phyloP scores from a whole-genome alignment of 2,329 filamentous ascomycete genomes.

The Biscogniauxia mediterranea region DNA sequence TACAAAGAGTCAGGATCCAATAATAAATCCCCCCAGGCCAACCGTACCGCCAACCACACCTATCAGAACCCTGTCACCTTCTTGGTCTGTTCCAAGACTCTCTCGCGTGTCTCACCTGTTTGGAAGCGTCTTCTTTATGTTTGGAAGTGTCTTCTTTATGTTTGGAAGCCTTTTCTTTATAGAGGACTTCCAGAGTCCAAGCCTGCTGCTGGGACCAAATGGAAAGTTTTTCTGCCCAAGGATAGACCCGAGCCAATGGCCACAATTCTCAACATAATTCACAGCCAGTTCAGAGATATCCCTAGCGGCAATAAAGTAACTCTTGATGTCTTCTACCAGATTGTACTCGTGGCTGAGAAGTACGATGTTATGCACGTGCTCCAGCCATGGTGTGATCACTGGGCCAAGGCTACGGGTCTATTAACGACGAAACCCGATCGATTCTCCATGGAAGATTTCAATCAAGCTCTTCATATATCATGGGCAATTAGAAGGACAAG shows the following conservation, averaged over 20 bases:
- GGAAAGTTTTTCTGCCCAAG: conserved; percentile 24
- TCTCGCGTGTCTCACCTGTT: conserved; percentile 15
- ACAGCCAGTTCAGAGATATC: conserved; percentile 22
- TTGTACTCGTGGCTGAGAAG: conserved; percentile 18
- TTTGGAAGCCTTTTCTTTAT: conserved; percentile 18
- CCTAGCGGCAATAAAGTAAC: conserved; percentile 3
- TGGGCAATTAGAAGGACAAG: no score
- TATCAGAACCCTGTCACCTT: conserved; percentile 9
- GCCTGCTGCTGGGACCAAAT: conserved; percentile 5
- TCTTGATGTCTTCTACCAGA: conserved; percentile 11
- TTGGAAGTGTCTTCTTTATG: conserved; percentile 18
- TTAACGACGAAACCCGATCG: no score
- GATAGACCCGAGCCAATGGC: conserved; percentile 27
- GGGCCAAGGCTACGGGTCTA: not conserved
- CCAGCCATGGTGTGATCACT: conserved; percentile 10
- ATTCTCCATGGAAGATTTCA: no score
- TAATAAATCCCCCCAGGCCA: not conserved
- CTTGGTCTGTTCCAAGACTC: conserved; percentile 15
- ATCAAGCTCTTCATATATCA: no score
- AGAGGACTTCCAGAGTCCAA: conserved; percentile 17
- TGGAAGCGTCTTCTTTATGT: conserved; percentile 20
- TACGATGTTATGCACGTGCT: conserved; percentile 18
- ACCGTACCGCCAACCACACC: not conserved
- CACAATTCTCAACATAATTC: conserved; percentile 27
- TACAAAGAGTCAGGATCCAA: conserved; percentile 3